phyloP scores from a whole-genome alignment of 2,329 filamentous ascomycete genomes.

The Chalara sp. region DNA sequence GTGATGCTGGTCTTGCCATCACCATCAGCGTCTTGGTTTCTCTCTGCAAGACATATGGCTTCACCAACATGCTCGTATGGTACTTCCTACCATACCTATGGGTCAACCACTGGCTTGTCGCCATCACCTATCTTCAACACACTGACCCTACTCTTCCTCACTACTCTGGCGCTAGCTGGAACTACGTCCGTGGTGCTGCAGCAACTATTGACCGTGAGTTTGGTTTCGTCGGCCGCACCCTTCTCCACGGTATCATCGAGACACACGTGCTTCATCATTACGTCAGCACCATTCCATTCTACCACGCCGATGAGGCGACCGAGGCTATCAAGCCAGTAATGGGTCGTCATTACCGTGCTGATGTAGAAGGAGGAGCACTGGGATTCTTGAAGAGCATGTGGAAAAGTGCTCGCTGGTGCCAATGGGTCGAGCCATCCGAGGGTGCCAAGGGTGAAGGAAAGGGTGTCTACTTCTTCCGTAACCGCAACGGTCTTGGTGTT shows the following conservation, averaged over 20 bases:
- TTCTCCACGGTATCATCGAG: conserved; percentile 95
- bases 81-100: conserved; percentile 93
- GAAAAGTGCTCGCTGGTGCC: conserved; percentile 77
- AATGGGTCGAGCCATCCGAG: conserved; percentile 93
- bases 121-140: conserved; percentile 96
- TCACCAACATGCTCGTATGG: conserved; percentile 84
- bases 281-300: conserved; percentile 92
- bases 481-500: conserved; percentile 76
- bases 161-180: conserved; percentile 83
- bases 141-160: conserved; percentile 91
- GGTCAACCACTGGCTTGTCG: conserved; percentile 98
- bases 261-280: conserved; percentile 98
- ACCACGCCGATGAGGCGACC: conserved; percentile 88
- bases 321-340: conserved; percentile 93
- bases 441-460: conserved; percentile 74
- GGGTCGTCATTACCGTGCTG: conserved; percentile 88
- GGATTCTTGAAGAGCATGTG: conserved; percentile 85
- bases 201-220: conserved; percentile 97
- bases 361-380: conserved; percentile 66
- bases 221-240: conserved; percentile 84
- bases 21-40: conserved; percentile 51
- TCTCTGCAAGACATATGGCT: conserved; percentile 73
- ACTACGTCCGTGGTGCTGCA: conserved; percentile 85
- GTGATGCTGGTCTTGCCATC: conserved; percentile 69
- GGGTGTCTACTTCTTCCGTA: conserved; percentile 94